Evolutionary conservation across 768 basidiomycete species (phyloP), one percentile per base, ranked within the genome.

Genomic region (Phanerochaete carnosa): DNA sequence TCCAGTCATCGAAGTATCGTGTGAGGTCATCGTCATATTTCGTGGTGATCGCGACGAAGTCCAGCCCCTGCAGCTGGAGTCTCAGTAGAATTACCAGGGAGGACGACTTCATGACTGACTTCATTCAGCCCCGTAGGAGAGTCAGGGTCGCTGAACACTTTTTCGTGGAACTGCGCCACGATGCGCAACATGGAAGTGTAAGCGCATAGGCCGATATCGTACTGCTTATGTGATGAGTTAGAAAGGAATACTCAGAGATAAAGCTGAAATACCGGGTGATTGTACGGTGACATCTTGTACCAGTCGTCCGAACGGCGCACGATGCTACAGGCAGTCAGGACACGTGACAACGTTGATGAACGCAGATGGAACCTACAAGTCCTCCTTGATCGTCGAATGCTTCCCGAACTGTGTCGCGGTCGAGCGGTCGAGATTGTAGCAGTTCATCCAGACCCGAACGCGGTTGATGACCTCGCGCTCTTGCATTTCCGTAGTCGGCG

Each of bases 371-470:
- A 76, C 85, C 56, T 65, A 87, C 86, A 82, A 88, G 69, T 95
- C 92, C 66, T 94, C 93, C 66, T 89, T 89, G 69, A 95, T 88
- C 9, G 92, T 93, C 13, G 87, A 88, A 2, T 93, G 92, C 72
- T 94, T 94, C 3, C 94, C 94, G 70, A 94, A 92, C 70, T 94
- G 89, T 2, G 90, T 94, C 1, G 92, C 88, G 2, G 89, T 88
- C 28, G 92, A 94, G 19, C 91, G 84, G 71, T 97, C 94, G 59
- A 95, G 72, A 69, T 92, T 92, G 75, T 89, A 94, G 70, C 92
- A 95, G 54, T 90, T 89, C 79, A 95, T 83, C 94, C 94, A 97
- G 29, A 89, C 86, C n/a, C 94, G 77, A 45, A 85, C 86, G 60
- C 89, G 85, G 70, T 97, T 95, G 67, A 94, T 74, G 33, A 91